These are phyloP conservation scores for Fusarium domesticum DNA, from an alignment of 2,329 filamentous ascomycete genomes.

Conservation along the genomic window DNA sequence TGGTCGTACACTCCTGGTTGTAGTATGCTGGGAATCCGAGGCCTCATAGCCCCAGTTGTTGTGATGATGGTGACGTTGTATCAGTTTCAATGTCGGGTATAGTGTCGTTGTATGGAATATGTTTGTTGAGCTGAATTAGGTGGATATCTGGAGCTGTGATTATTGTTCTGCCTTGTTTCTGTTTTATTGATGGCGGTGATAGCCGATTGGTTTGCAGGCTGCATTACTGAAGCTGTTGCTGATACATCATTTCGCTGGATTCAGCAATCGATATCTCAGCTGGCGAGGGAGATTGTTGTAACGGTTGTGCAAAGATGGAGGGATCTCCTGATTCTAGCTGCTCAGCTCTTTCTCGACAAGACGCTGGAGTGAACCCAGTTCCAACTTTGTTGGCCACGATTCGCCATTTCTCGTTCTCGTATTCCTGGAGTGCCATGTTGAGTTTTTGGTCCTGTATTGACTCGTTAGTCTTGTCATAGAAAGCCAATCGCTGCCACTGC, in stretches of 20 bases:
- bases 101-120: neutral
- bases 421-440: conserved; percentile 72
- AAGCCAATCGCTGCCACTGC: no score
- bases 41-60: no score
- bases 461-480: neutral
- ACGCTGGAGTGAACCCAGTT: conserved; percentile 80
- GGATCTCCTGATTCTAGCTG: conserved; percentile 52
- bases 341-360: conserved; percentile 77
- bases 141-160: no score
- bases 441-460: conserved; percentile 69
- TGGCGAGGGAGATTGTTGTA: conserved; percentile 52
- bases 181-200: no score
- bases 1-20: conserved; percentile 21
- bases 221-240: conserved; percentile 54
- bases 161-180: no score
- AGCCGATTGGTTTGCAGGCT: conserved; percentile 4
- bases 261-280: conserved; percentile 34
- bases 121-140: no score
- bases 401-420: conserved; percentile 90
- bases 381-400: conserved; percentile 89
- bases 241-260: conserved; percentile 25
- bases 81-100: conserved; percentile 4
- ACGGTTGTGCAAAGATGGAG: conserved; percentile 43
- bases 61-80: neutral
- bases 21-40: no score